Base-by-base conservation (phyloP, 208 protist species). In the Naegleria lovaniensis region DNA sequence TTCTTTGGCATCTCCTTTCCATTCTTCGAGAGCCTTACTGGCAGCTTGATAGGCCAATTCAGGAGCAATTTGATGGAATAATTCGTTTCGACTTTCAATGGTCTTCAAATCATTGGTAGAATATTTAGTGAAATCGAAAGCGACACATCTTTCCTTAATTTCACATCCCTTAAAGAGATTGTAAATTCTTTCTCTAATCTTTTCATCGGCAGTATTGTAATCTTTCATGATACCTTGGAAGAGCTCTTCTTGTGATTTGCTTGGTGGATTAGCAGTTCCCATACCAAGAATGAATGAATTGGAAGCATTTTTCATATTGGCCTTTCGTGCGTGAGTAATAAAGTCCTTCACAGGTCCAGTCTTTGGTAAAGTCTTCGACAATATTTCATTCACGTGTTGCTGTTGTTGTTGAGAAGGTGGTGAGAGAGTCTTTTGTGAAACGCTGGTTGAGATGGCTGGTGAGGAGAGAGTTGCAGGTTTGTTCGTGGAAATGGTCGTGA, bases 81-180 rank as follows among this genome's bases (percentile, higher is more conserved):
- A 40, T 40, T 89, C 48, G 40, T 89, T 89, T 89, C 85, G 33
- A 67, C 36, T n/a, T 89, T 52, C 16, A 67, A 89, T 48, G 6
- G 83, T 40, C 51, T 9, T 59, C 51, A 67, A 38, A 40, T 40
- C 39, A 33, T 89, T 38, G 15, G 25, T 39, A 19, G 11, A 41
- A 67, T 89, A 11, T n/a, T 48, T 41, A 0, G 41, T 40, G 40
- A 89, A 67, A 67, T 89, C 85, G 16, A 55, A 67, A 11, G 41
- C 85, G 36, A 40, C 39, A 67, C 41, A 67, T 39, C 85, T 7
- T 41, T 33, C 16, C 22, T 67, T 19, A 89, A 89, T 89, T 38
- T 89, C 51, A 89, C n/a, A 41, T 38, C 11, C 29, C 5, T 58
- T 22, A 40, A 67, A 89, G 38, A 89, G 11, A n/a, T 89, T 89